Conservation (phyloP, 2,329 filamentous ascomycete genomes). For the Aureobasidium sp. region DNA sequence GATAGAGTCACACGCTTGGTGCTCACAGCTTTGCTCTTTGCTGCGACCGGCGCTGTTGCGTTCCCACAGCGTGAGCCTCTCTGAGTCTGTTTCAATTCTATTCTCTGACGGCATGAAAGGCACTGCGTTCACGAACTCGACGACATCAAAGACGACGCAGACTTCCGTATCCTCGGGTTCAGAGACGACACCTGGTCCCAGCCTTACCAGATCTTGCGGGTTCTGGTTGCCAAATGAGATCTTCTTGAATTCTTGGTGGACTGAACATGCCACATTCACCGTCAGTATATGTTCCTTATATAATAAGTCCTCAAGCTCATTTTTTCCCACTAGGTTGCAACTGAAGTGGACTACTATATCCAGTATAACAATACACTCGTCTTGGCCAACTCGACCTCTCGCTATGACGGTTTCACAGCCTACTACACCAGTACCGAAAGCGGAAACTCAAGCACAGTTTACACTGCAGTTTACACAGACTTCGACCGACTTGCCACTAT, state of each 20-base stretch:
- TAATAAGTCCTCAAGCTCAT: background rate
- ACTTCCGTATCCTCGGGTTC: background rate
- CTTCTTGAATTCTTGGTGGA: constrained; percentile 3
- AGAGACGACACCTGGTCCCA: background rate
- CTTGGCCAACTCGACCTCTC: background rate
- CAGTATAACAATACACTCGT: constrained; percentile 11
- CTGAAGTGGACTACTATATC: constrained; percentile 3
- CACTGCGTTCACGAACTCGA: background rate
- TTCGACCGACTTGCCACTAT: background rate
- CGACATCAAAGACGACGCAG: background rate
- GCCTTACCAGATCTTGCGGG: background rate
- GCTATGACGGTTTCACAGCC: background rate
- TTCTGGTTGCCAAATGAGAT: background rate
- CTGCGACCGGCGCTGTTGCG: background rate
- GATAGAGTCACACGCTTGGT: background rate
- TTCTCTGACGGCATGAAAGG: background rate
- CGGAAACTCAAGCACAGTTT: background rate
- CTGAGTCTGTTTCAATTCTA: no score
- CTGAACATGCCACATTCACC: background rate
- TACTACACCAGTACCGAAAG: background rate
- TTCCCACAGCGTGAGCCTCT: background rate
- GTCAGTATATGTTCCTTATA: background rate
- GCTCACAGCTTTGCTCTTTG: background rate
- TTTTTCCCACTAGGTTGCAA: background rate
- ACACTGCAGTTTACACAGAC: background rate